Conservation (phyloP, 768 basidiomycete species). For the Trametes coccinea region DNA sequence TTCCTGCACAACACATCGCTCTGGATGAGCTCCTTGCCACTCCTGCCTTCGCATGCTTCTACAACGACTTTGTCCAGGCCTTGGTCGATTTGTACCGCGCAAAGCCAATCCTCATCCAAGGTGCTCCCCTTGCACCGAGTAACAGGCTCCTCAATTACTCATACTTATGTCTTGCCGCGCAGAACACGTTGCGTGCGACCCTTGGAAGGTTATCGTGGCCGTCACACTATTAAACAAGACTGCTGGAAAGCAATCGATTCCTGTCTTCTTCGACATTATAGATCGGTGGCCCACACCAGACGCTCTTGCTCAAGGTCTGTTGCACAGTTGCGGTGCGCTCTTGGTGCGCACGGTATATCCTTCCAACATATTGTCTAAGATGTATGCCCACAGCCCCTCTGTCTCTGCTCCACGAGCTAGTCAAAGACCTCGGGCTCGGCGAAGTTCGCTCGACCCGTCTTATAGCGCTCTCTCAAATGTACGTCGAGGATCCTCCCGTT, state of each 20-base stretch:
- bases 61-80: constrained; percentile 8
- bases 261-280: constrained; percentile 62
- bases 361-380: background rate
- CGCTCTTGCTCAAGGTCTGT: constrained; percentile 54
- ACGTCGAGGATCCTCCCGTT: constrained; percentile 3
- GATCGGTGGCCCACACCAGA: constrained; percentile 58
- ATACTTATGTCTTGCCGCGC: background rate
- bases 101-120: constrained; percentile 34
- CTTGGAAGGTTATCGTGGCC: constrained; percentile 71
- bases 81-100: constrained; percentile 18
- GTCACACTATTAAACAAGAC: constrained; percentile 74
- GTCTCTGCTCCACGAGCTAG: constrained; percentile 1
- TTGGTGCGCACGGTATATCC: background rate
- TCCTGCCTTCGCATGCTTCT: constrained; percentile 3
- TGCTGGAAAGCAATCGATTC: constrained; percentile 59
- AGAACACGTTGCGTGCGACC: constrained; percentile 56
- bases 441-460: constrained; percentile 58
- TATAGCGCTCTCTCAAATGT: constrained; percentile 34
- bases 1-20: background rate
- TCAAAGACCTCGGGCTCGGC: constrained; percentile 61
- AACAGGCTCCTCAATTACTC: too few species aligned
- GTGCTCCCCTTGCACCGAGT: constrained; percentile 7
- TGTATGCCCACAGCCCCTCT: background rate
- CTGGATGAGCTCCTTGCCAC: background rate
- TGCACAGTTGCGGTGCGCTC: too few species aligned